Conservation (phyloP, 1,139 yeast genomes). For the Saccharomyces hybrid region DNA sequence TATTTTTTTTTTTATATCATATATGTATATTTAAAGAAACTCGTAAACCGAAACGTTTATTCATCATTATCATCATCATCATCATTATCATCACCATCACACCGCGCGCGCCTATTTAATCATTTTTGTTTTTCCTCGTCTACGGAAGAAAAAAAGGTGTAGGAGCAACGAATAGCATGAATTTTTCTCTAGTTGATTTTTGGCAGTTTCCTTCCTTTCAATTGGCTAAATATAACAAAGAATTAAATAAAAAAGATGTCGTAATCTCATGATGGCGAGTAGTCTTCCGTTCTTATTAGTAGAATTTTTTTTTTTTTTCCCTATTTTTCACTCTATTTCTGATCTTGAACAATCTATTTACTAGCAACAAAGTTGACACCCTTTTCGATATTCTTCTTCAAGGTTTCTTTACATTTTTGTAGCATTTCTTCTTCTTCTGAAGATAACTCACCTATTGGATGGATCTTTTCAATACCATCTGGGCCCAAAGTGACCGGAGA, state of each 20-base stretch:
- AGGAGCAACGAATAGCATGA: not conserved
- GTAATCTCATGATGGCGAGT: not conserved
- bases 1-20: not conserved
- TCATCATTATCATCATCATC: not conserved
- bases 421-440: constrained; percentile 68
- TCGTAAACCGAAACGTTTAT: not conserved
- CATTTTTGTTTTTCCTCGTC: not conserved
- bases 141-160: not conserved
- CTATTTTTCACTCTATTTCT: not conserved
- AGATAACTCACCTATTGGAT: constrained; percentile 51
- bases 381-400: constrained; percentile 64
- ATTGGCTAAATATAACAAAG: not conserved
- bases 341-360: constrained; percentile 2
- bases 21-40: not conserved
- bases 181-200: not conserved
- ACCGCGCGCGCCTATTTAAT: not conserved
- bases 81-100: not conserved
- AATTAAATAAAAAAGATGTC: not conserved
- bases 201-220: not conserved
- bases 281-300: not conserved
- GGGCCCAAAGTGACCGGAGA: constrained; percentile 86
- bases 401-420: constrained; percentile 75
- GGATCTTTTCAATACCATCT: constrained; percentile 77
- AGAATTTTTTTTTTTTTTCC: no score
- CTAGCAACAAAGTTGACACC: constrained; percentile 53